Percentiles rank a stretch among this genome's conserved stretches.
Evolutionary conservation across 441 rosid genomes (phyloP).

Genomic region (Populus hybrid): DNA sequence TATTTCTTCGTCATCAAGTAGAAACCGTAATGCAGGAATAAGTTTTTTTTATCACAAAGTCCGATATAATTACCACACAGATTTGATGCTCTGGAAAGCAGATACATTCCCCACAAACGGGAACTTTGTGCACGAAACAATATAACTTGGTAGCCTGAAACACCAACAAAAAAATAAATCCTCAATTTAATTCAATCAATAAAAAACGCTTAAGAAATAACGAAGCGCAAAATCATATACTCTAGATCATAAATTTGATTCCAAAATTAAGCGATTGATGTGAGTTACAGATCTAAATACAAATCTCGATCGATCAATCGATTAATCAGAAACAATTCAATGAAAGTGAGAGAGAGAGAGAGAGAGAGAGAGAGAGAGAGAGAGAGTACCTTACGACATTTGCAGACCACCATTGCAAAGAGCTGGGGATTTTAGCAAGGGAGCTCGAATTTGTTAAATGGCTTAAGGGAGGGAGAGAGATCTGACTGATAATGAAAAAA

Average conservation of each 20-base stretch:
- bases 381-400: constrained; percentile 26
- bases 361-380: neutral
- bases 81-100: constrained; percentile 94
- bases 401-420: constrained; percentile 29
- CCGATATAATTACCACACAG: constrained; percentile 65
- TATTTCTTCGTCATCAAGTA: neutral
- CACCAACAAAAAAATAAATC: neutral
- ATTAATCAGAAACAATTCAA: neutral
- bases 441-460: neutral
- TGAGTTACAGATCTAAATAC: constrained; percentile 28
- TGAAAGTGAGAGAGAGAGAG: too few species aligned
- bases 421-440: neutral
- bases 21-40: neutral
- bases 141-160: constrained; percentile 93
- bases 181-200: neutral
- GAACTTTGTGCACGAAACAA: constrained; percentile 98
- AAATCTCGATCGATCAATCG: constrained; percentile 5
- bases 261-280: neutral
- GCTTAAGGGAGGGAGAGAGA: neutral
- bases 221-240: neutral
- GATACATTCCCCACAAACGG: constrained; percentile 97
- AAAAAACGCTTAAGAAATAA: neutral
- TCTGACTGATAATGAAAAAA: neutral
- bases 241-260: neutral
- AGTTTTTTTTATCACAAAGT: neutral